Base-by-base conservation (phyloP, 768 basidiomycete genomes). In the Phylloporus arenicola region DNA sequence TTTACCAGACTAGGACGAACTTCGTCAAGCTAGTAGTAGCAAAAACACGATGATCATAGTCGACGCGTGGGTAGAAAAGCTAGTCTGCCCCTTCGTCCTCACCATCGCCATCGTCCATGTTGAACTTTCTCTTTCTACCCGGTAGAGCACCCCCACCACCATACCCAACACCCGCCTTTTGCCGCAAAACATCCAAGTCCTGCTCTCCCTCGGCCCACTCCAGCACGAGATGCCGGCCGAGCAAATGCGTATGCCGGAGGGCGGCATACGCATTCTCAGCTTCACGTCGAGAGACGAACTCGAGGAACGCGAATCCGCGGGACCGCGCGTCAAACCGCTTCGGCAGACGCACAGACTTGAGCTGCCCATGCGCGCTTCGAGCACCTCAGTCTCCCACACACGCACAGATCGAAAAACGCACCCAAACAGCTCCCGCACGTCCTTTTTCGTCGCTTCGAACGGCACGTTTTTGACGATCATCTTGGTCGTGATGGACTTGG, bases 401-500 rank as follows among this genome's bases (percentile, higher is more conserved):
- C 10, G 20, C 29, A 42, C n/a, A 41, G 37, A 19, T 47, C 17
- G 19, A 29, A n/a, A 31, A 3, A 77, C 86, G 49, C 56, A 94
- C 92, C 86, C 79, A 67, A 98, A 96, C 31, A 98, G 68, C 54
- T 89, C 87, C 48, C 88, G 76, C 22, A 99, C 77, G 58, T 99
- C 96, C 71, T 88, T 92, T 75, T 88, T 91, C 38, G 86, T 86
- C 40, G 87, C 91, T 68, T 99, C 96, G 72, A 99, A 99, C 35
- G 96, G 93, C 47, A 97, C 79, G 61, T 99, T 99, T 81, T 97
- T 98, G 57, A 98, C 92, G 45, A 98, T 83, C 78, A 98, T 84
- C 81, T 97, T 98, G 56, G 92, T 88, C 54, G 88, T 86, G 51
- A 77, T 77, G 44, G 77, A 80, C 71, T 80, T 84, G 27, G 71